These are phyloP conservation scores for Wickerhamiella sergipiensis DNA, from an alignment of 805 yeast genomes.

Conservation along the genomic window DNA sequence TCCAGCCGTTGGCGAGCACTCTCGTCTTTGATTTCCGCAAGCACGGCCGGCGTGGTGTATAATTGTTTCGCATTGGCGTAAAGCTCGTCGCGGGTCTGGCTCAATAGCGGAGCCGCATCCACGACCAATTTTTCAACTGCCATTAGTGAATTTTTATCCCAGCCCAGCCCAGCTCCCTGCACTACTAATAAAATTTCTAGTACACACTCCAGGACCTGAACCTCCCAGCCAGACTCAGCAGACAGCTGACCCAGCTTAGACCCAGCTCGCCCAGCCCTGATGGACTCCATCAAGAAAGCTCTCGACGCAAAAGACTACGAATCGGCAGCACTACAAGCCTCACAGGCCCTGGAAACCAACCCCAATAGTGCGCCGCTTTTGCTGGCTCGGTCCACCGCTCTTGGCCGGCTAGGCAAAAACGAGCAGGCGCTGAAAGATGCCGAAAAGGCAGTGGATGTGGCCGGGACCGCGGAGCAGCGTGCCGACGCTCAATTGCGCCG, in stretches of 20 bases:
- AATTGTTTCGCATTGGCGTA: slow-evolving; percentile 57
- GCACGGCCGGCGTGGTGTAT: slow-evolving; percentile 86
- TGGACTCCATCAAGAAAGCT: slow-evolving; percentile 4
- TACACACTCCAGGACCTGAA: too few relatives aligned
- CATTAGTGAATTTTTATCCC: not conserved
- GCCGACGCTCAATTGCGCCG: slow-evolving; percentile 24
- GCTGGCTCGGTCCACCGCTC: slow-evolving; percentile 13
- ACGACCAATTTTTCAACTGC: slow-evolving; percentile 45
- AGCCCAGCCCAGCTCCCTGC: not conserved
- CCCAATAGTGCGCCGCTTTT: slow-evolving; percentile 10
- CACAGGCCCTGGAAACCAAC: slow-evolving; percentile 3
- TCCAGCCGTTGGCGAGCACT: slow-evolving; percentile 63
- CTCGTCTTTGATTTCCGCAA: slow-evolving; percentile 75
- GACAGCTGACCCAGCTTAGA: not conserved
- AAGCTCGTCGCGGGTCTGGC: slow-evolving; percentile 64
- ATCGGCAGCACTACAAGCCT: slow-evolving; percentile 7
- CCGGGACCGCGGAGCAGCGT: slow-evolving; percentile 4
- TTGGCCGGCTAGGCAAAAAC: slow-evolving; percentile 9
- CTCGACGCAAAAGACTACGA: slow-evolving; percentile 6
- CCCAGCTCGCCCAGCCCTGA: not conserved
- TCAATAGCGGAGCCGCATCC: slow-evolving; percentile 92
- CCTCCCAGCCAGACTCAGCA: too few relatives aligned
- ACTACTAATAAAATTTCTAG: too few relatives aligned
- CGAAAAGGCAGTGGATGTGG: slow-evolving; percentile 13
- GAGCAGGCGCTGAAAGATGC: slow-evolving; percentile 16